Conservation (phyloP, 2,329 filamentous ascomycete genomes). For the Aspergillus pseudoglaucus region DNA sequence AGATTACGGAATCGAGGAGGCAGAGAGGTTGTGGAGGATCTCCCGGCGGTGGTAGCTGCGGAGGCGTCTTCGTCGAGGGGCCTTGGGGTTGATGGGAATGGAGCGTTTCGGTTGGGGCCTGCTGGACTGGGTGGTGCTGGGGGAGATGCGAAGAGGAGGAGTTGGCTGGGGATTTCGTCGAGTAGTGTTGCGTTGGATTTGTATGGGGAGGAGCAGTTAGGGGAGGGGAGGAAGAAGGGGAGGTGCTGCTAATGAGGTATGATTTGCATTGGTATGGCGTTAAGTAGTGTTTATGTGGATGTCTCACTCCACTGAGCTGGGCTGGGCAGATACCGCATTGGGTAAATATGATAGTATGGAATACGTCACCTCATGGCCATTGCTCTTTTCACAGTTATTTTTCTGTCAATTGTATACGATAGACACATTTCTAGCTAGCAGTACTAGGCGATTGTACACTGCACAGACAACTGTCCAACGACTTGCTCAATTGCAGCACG, state of each 20-base stretch:
- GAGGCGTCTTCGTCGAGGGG: conserved; percentile 43
- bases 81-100: conserved; percentile 39
- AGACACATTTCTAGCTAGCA: too few relatives aligned
- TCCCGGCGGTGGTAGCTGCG: background rate
- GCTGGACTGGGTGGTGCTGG: conserved; percentile 6
- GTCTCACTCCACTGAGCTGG: too few relatives aligned
- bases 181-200: conserved; percentile 36
- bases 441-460: too few relatives aligned
- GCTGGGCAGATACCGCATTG: too few relatives aligned
- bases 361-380: too few relatives aligned
- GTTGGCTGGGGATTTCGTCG: conserved; percentile 58
- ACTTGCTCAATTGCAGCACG: too few relatives aligned
- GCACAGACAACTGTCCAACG: too few relatives aligned
- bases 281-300: too few relatives aligned
- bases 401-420: too few relatives aligned
- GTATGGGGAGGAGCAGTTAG: conserved; percentile 25
- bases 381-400: too few relatives aligned
- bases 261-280: too few relatives aligned
- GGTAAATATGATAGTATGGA: too few relatives aligned
- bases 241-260: conserved; percentile 34
- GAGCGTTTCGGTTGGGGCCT: conserved; percentile 53
- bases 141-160: conserved; percentile 55
- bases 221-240: conserved; percentile 29
- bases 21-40: conserved; percentile 10
- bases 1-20: conserved; percentile 27